A percentile compares a stretch with the other conserved stretches of the same genome.
Evolutionary conservation across 139 green algal genomes (phyloP).

Genomic region (Microglena sp.): DNA sequence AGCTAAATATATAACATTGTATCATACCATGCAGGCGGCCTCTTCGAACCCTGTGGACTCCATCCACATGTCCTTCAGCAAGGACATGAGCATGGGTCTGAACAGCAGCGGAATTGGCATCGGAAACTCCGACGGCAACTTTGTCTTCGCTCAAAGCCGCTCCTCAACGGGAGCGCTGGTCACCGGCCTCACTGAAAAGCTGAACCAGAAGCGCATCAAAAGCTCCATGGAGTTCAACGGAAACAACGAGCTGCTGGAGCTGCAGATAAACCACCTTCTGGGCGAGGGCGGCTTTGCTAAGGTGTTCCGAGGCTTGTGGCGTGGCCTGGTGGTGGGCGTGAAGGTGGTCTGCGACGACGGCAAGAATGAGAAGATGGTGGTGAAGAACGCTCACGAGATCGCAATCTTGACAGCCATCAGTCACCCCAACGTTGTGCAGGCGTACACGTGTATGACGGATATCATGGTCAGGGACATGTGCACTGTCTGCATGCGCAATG

Average conservation of each 20-base stretch:
- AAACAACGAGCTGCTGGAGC: constrained; percentile 14
- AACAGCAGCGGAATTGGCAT: constrained; percentile 3
- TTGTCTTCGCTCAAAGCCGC: constrained; percentile 14
- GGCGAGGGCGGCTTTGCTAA: constrained; percentile 50
- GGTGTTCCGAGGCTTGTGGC: constrained; percentile 39
- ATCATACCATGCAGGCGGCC: too few species aligned
- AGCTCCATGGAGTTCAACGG: neutral
- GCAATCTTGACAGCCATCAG: constrained; percentile 34
- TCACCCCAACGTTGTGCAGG: constrained; percentile 45
- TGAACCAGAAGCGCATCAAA: constrained; percentile 47
- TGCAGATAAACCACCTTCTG: constrained; percentile 26
- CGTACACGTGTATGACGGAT: constrained; percentile 45
- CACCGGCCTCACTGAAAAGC: constrained; percentile 50
- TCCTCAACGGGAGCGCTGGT: constrained; percentile 40
- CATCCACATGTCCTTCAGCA: too few species aligned
- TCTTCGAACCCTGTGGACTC: too few species aligned
- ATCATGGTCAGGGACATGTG: constrained; percentile 31
- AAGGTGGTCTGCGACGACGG: constrained; percentile 39
- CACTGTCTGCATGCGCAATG: constrained; percentile 14
- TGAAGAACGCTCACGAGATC: constrained; percentile 54
- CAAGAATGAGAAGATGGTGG: constrained; percentile 40
- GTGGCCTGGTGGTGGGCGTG: constrained; percentile 25
- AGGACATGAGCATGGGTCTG: too few species aligned
- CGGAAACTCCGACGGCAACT: constrained; percentile 3
- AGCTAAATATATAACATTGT: too few species aligned